Base-by-base conservation (phyloP, 208 protist genomes). In the Endotrypanum monterogeii region DNA sequence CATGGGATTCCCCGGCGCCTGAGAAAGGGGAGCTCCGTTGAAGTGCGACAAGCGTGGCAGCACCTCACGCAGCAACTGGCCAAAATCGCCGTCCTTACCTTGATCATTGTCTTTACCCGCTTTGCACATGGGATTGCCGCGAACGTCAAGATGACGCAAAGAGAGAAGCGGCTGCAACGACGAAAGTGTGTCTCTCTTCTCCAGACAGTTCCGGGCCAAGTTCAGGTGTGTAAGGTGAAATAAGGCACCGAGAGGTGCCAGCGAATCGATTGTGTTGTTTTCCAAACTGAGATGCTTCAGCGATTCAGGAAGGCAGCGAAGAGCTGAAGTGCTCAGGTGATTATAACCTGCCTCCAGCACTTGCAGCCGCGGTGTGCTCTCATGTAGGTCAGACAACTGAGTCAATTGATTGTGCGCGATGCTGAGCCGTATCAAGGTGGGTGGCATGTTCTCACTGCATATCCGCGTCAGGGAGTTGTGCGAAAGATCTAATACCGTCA, bases 291-390 rank as follows among this genome's bases (percentile, higher is more conserved):
- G 71, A 41, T 74, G 80, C 12, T 71, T 79, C 46, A 96, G 77
- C 50, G 79, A 67, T 23, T 46, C 30, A 3, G 84, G 86, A 3
- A 92, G 73, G 46, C 74, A 75, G 44, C 54, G 66, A 18, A 91
- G 65, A n/a, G 75, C 79, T n/a, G 69, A 72, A 18, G 77, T 76
- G 11, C 84, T 87, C 55, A 96, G 77, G 12, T 73, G 77, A 55
- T 94, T 96, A 82, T 88, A 80, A 68, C 85, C 81, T 2, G 78
- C 78, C 62, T 96, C 80, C 35, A 93, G 84, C 57, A 84, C 82
- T 46, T 89, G 79, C 25, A 96, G 69, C 16, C 58, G 83, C 11
- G 88, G 87, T 32, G 71, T 73, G 62, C 71, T 72, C n/a, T 56
- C 46, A 35, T 79, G 75, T 25, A 92, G 80, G 30, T 76, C 69